Evolutionary conservation across 2,329 filamentous ascomycete genomes (phyloP).

Genomic region (Chalaropsis ovoidea): DNA sequence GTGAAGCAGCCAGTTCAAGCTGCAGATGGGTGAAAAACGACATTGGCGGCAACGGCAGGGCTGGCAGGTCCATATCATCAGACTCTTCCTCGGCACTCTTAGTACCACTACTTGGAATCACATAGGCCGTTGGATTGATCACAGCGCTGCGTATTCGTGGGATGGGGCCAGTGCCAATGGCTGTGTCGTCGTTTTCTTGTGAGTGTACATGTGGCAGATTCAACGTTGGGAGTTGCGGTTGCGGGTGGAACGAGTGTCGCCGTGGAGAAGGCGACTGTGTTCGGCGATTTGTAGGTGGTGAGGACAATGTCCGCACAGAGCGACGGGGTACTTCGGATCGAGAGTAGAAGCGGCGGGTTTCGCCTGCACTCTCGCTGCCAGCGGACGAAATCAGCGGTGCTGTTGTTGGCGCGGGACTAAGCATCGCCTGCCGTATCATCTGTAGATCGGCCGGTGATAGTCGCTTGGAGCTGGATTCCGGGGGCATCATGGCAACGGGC

Average conservation of each 20-base stretch:
- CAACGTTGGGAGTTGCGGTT: not conserved
- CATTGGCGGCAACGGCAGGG: slow-evolving; percentile 55
- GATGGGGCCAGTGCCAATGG: not conserved
- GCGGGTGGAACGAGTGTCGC: not conserved
- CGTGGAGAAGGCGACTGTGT: slow-evolving; percentile 15
- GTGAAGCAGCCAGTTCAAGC: slow-evolving; percentile 51
- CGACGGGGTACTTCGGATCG: slow-evolving; percentile 16
- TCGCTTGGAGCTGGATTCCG: slow-evolving; percentile 30
- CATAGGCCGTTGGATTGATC: slow-evolving; percentile 33
- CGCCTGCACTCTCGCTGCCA: not conserved
- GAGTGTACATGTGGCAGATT: slow-evolving; percentile 42
- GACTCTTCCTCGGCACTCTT: not conserved
- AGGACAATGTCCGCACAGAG: slow-evolving; percentile 21
- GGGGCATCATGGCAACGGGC: slow-evolving; percentile 37
- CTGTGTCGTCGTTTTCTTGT: slow-evolving; percentile 33
- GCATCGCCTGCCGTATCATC: slow-evolving; percentile 30
- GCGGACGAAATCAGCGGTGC: not conserved
- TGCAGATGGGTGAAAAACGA: slow-evolving; percentile 56
- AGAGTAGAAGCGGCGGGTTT: not conserved
- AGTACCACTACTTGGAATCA: slow-evolving; percentile 28
- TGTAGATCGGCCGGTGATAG: slow-evolving; percentile 26
- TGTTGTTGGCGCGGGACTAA: not conserved
- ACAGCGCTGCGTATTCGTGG: slow-evolving; percentile 33
- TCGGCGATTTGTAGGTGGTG: slow-evolving; percentile 19
- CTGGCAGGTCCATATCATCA: slow-evolving; percentile 34